Percentiles rank a stretch among this genome's conserved stretches.
Conservation (phyloP, 2,329 filamentous ascomycete species). For the Cordyceps cicadae region DNA sequence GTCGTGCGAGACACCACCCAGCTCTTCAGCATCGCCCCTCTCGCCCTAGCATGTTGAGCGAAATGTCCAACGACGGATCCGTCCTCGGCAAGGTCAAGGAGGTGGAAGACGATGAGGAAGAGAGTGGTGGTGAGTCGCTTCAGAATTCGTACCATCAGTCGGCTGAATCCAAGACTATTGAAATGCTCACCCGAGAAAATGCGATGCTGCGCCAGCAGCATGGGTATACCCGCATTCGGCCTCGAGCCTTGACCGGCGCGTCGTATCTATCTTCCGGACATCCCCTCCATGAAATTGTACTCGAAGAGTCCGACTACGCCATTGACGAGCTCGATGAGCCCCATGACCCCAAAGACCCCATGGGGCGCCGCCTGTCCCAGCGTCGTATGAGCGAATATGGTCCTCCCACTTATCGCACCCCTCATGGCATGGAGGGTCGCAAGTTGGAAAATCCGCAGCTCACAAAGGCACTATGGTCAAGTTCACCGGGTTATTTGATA, state of each 20-base stretch:
- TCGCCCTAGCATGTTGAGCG: conserved; percentile 65
- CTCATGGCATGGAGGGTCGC: conserved; percentile 48
- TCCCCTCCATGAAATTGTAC: conserved; percentile 49
- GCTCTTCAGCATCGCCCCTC: conserved; percentile 75
- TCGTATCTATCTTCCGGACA: conserved; percentile 51
- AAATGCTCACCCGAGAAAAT: conserved; percentile 54
- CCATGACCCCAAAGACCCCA: conserved; percentile 40
- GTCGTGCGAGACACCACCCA: conserved; percentile 54
- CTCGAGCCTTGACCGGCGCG: conserved; percentile 49
- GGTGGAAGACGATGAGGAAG: conserved; percentile 58
- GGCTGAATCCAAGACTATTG: conserved; percentile 53
- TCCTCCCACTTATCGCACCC: conserved; percentile 36
- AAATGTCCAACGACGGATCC: conserved; percentile 56
- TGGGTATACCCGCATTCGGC: conserved; percentile 41
- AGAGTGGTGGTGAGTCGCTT: conserved; percentile 41
- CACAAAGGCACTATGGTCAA: conserved; percentile 64
- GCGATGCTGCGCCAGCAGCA: conserved; percentile 49
- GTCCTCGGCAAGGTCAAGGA: conserved; percentile 63
- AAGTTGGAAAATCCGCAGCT: conserved; percentile 51
- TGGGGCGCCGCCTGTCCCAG: conserved; percentile 37
- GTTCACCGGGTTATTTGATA: conserved; percentile 57
- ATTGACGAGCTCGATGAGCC: conserved; percentile 62
- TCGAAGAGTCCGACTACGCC: conserved; percentile 62
- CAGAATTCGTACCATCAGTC: conserved; percentile 44
- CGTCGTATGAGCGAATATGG: conserved; percentile 53